Conservation (phyloP, 441 rosid species). For the Erodium moschatum region DNA sequence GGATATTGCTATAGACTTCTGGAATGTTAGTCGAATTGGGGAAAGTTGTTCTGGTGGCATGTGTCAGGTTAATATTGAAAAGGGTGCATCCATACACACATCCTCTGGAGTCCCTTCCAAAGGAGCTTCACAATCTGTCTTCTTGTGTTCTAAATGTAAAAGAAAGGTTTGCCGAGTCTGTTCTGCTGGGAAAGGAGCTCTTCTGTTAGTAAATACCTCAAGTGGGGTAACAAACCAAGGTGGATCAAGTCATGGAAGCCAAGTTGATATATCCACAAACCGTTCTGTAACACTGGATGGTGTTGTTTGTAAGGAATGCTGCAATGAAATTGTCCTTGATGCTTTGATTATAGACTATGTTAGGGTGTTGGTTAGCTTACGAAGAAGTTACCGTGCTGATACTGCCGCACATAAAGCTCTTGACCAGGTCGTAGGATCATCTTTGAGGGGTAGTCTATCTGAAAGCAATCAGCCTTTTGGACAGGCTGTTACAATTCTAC, state of each 20-base stretch:
- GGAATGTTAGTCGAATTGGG: conserved; percentile 61
- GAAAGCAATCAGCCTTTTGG: conserved; percentile 36
- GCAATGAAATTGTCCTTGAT: conserved; percentile 60
- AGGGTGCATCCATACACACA: conserved; percentile 28
- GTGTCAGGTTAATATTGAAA: conserved; percentile 65
- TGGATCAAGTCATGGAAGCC: conserved; percentile 52
- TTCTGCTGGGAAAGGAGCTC: conserved; percentile 90
- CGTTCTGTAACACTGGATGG: conserved; percentile 46
- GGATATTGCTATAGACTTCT: conserved; percentile 54
- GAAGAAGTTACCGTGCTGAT: conserved; percentile 70
- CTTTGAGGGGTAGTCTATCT: conserved; percentile 30
- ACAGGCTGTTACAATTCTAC: conserved; percentile 29
- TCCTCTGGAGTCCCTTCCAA: conserved; percentile 33
- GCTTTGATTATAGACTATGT: conserved; percentile 75
- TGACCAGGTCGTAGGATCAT: conserved; percentile 51
- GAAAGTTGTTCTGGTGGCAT: conserved; percentile 56
- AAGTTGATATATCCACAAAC: conserved; percentile 42
- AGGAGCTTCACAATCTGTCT: conserved; percentile 36
- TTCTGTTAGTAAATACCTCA: conserved; percentile 45
- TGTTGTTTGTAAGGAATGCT: conserved; percentile 68
- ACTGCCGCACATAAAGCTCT: conserved; percentile 59
- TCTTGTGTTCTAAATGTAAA: conserved; percentile 60
- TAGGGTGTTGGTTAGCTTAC: conserved; percentile 70
- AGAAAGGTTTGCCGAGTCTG: conserved; percentile 78
- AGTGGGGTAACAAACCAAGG: conserved; percentile 41